These are phyloP conservation scores for Cladophialophora chaetospira DNA, from an alignment of 2,329 filamentous ascomycete species.

Conservation along the genomic window DNA sequence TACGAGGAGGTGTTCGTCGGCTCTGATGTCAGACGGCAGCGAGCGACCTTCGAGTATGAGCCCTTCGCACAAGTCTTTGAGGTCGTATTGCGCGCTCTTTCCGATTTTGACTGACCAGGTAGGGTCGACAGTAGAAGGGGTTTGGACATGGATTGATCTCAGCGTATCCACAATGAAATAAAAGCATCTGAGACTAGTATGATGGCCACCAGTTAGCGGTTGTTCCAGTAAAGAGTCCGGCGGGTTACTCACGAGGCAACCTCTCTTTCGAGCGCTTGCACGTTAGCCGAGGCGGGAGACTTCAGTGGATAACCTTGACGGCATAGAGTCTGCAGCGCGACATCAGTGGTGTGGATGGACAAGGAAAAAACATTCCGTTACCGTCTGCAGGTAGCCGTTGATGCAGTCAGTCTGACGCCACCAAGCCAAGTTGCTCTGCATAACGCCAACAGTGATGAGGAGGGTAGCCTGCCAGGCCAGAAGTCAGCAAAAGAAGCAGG, in stretches of 20 bases:
- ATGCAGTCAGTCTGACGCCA: slow-evolving; percentile 5
- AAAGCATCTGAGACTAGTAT: slow-evolving; percentile 3
- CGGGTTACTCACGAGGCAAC: not conserved
- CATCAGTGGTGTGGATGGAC: not conserved
- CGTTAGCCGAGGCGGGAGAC: not conserved
- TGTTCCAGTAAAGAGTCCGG: not conserved
- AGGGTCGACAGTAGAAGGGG: slow-evolving; percentile 6
- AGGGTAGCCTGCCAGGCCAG: not conserved
- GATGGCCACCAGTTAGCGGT: not conserved
- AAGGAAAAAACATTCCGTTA: too few species aligned
- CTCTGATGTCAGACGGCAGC: not conserved
- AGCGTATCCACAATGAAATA: slow-evolving; percentile 15
- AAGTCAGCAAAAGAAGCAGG: not conserved
- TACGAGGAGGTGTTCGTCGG: not conserved
- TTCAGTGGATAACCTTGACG: not conserved
- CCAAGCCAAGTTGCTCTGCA: not conserved
- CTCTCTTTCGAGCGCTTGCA: not conserved
- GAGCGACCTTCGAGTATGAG: not conserved
- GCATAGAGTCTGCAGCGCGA: not conserved
- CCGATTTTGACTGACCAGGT: not conserved
- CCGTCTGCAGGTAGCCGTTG: slow-evolving; percentile 1
- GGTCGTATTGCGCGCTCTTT: not conserved
- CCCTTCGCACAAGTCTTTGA: not conserved
- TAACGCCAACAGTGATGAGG: slow-evolving; percentile 1
- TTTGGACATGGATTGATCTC: slow-evolving; percentile 4